Percentiles rank a stretch among this genome's conserved stretches.
phyloP scores from a whole-genome alignment of 768 basidiomycete genomes.

The Boletus speciosus region DNA sequence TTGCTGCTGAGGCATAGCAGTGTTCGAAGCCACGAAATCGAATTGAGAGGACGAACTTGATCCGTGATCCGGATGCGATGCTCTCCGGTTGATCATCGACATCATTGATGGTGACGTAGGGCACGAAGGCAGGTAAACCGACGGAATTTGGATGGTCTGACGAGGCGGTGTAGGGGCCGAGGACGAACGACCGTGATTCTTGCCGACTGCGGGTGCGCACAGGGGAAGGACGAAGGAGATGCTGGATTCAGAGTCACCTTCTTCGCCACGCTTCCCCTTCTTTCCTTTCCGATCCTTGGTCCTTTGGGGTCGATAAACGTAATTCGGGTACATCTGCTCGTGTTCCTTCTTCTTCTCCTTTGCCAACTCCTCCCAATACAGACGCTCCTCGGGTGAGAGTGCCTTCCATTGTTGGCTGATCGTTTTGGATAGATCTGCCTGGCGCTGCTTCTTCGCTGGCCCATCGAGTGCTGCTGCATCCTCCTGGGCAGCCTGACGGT shows the following conservation, averaged over 20 bases:
- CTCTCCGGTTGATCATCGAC: constrained; percentile 58
- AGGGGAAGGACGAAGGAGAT: constrained; percentile 44
- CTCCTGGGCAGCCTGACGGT: constrained; percentile 55
- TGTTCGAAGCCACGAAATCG: constrained; percentile 52
- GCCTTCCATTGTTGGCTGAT: constrained; percentile 81
- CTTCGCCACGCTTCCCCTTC: constrained; percentile 36
- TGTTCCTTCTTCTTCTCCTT: constrained; percentile 81
- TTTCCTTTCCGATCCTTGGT: constrained; percentile 45
- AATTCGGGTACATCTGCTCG: constrained; percentile 69
- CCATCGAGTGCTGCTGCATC: constrained; percentile 36
- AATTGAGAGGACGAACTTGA: constrained; percentile 44
- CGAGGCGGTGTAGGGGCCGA: constrained; percentile 64
- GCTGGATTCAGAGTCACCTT: constrained; percentile 52
- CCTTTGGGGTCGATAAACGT: constrained; percentile 76
- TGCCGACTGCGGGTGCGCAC: constrained; percentile 39
- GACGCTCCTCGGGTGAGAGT: constrained; percentile 59
- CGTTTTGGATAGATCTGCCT: constrained; percentile 76
- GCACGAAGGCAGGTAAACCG: constrained; percentile 59
- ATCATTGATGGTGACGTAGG: constrained; percentile 56
- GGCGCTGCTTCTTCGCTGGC: constrained; percentile 68
- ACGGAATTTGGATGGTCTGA: constrained; percentile 68
- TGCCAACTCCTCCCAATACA: constrained; percentile 73
- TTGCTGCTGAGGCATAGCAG: constrained; percentile 40
- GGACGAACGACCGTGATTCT: constrained; percentile 42
- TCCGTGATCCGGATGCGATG: constrained; percentile 49